Evolutionary conservation across 2,329 filamentous ascomycete species (phyloP).

Genomic region (Coniella lustricola): DNA sequence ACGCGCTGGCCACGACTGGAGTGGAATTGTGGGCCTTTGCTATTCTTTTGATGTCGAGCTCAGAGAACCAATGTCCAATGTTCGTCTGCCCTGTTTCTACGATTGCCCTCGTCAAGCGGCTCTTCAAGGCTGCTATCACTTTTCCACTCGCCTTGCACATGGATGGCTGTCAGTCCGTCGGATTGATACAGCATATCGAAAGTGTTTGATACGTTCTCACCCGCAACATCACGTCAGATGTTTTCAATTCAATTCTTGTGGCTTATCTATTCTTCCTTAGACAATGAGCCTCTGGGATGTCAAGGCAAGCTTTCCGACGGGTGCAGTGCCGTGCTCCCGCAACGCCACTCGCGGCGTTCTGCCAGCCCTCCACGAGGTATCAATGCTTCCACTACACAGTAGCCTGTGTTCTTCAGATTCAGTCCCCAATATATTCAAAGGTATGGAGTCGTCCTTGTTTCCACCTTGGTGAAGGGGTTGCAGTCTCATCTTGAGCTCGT

Average conservation of each 20-base stretch:
- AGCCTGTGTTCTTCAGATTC: not conserved
- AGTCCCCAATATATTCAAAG: not conserved
- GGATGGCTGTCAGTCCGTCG: too few relatives aligned
- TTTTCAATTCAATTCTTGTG: not conserved
- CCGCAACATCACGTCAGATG: not conserved
- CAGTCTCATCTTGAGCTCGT: not conserved
- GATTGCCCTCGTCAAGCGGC: too few relatives aligned
- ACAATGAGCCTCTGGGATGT: not conserved
- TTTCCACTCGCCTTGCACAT: too few relatives aligned
- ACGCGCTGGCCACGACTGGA: too few relatives aligned
- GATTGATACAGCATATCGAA: too few relatives aligned
- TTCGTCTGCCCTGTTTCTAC: too few relatives aligned
- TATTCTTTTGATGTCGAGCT: not conserved
- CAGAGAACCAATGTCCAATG: too few relatives aligned
- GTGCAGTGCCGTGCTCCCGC: conserved; percentile 10
- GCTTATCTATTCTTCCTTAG: not conserved
- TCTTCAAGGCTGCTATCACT: too few relatives aligned
- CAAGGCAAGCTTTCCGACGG: not conserved
- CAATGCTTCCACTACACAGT: not conserved
- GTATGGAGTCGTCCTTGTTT: not conserved
- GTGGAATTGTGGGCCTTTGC: not conserved
- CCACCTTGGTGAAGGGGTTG: not conserved
- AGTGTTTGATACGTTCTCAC: too few relatives aligned
- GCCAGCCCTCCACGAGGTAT: not conserved
- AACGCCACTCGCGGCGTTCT: not conserved